A percentile compares a stretch with the other conserved stretches of the same genome.
Conservation (phyloP, 140 eudicot genomes). For the Cichorium intybus region DNA sequence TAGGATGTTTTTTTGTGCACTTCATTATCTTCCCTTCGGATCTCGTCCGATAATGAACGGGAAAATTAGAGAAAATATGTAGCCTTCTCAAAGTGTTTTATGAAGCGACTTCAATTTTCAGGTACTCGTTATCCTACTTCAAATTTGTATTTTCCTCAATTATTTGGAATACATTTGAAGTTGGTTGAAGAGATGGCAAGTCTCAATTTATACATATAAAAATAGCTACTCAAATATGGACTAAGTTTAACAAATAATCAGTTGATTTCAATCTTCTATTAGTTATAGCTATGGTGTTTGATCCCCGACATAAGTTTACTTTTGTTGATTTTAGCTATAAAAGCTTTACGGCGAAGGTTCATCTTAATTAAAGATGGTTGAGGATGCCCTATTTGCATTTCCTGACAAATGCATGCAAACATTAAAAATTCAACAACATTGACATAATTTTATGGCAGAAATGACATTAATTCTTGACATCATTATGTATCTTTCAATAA, state of each 20-base stretch:
- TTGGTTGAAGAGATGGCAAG: neutral
- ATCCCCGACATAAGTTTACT: neutral
- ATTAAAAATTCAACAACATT: neutral
- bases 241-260: slow-evolving; percentile 2
- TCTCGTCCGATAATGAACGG: too few species aligned
- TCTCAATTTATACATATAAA: neutral
- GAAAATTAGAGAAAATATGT: too few species aligned
- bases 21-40: too few species aligned
- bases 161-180: neutral
- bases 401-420: neutral
- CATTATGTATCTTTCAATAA: too few species aligned
- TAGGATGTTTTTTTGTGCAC: too few species aligned
- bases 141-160: neutral
- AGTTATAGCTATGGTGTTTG: neutral
- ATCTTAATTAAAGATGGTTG: neutral
- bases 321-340: neutral
- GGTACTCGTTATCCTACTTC: neutral
- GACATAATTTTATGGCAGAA: neutral
- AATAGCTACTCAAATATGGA: neutral
- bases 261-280: neutral
- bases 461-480: neutral
- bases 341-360: neutral
- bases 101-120: neutral
- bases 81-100: neutral
- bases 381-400: neutral